Conservation (phyloP, 352 stramenopile species). For the Phytophthora cryptogea region DNA sequence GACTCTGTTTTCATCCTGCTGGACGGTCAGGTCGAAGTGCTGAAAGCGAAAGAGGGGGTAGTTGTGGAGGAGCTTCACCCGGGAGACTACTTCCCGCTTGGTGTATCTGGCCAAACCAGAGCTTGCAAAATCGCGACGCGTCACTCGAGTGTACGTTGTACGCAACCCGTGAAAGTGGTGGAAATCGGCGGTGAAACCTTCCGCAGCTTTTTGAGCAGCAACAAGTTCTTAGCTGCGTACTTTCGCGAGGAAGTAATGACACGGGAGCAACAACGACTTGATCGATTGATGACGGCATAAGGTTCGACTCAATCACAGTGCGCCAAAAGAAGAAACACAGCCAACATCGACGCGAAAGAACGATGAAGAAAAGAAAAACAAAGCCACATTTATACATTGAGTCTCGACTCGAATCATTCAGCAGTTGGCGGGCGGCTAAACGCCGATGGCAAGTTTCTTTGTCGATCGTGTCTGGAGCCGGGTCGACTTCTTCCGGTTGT, state of each 20-base stretch:
- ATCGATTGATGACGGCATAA: constrained; percentile 53
- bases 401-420: constrained; percentile 34
- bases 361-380: constrained; percentile 27
- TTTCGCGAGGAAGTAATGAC: constrained; percentile 75
- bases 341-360: constrained; percentile 5
- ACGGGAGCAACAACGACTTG: constrained; percentile 62
- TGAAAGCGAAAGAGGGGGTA: constrained; percentile 66
- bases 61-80: constrained; percentile 73
- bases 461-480: constrained; percentile 35
- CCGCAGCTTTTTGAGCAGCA: constrained; percentile 82
- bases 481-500: constrained; percentile 32
- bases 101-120: constrained; percentile 69
- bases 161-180: constrained; percentile 65
- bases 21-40: constrained; percentile 71
- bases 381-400: constrained; percentile 29
- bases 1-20: constrained; percentile 85
- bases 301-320: neutral
- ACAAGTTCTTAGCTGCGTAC: constrained; percentile 83
- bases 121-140: constrained; percentile 71
- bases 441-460: constrained; percentile 18
- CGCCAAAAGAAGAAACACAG: neutral
- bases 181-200: constrained; percentile 85
- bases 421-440: constrained; percentile 26
- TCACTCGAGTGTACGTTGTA: constrained; percentile 76
- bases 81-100: constrained; percentile 83